Base-by-base conservation (phyloP, 1,284 basidiomycete species). In the Apiotrichum veenhuisii region DNA sequence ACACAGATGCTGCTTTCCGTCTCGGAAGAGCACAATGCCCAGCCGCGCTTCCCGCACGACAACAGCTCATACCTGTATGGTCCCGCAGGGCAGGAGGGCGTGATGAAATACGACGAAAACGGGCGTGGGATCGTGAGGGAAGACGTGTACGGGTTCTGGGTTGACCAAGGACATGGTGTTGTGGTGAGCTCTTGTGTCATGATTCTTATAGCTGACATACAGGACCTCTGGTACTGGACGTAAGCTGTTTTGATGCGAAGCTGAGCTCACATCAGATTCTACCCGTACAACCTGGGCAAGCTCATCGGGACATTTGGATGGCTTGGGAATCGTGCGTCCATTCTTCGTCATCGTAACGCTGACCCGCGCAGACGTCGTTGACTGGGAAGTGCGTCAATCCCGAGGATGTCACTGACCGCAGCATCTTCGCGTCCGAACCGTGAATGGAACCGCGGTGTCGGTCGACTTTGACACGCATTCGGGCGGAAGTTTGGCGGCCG, bases 241-340 rank as follows among this genome's bases (percentile, higher is more conserved):
- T 50, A 37, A 49, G 47, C n/a, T n/a, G 17, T 2, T n/a, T 53
- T 62, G 36, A 51, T 58, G 22, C 33, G 14, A 0, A 18, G 15
- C 20, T 53, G 41, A 51, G 10, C 18, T 48, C 11, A 48, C 23
- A 23, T n/a, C 40, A 67, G 59, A 2, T 75, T 66, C 66, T 77
- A 76, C 55, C 75, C 75, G 0, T 75, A 69, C 64, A 77, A 77
- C 50, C 64, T 72, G 18, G 75, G 75, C 25, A 77, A 77, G 59
- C 58, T 64, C 7, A 65, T 74, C 2, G 68, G 69, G 20, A 64
- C 64, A 2, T 65, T 76, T 22, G 75, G 75, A 1, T 59, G 72
- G 22, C 57, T 76, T 5, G 75, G 74, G 1, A 74, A 77, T 55
- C 74, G 73, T 76, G 45, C 60, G 72, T 64, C 5, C 12, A 5